phyloP scores from a whole-genome alignment of 371 early-diverging fungal genomes.

The Apophysomyces elegans region DNA sequence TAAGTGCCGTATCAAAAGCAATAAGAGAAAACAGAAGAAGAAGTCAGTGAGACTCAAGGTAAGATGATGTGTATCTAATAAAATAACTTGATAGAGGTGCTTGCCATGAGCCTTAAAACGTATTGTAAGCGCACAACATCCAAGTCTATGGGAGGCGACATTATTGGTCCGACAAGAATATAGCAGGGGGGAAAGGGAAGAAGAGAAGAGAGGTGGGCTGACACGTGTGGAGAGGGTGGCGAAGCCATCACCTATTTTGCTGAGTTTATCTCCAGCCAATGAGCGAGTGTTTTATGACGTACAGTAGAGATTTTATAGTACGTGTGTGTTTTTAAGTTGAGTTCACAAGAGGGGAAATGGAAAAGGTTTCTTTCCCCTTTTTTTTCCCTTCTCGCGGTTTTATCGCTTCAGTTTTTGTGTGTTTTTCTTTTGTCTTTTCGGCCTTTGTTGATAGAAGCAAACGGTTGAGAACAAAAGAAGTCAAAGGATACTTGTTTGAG shows the following conservation, averaged over 20 bases:
- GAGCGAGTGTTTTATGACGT: neutral
- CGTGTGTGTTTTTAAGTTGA: conserved; percentile 1
- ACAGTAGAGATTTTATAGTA: conserved; percentile 7
- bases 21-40: no score
- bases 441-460: conserved; percentile 9
- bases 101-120: no score
- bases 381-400: conserved; percentile 4
- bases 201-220: neutral
- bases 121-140: no score
- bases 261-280: neutral
- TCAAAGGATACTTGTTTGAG: neutral
- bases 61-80: no score
- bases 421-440: conserved; percentile 1
- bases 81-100: no score
- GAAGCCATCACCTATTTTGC: conserved; percentile 2
- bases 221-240: conserved; percentile 9
- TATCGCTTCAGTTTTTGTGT: neutral
- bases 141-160: no score
- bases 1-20: no score
- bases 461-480: conserved; percentile 7
- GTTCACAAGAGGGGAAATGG: conserved; percentile 1
- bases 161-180: no score
- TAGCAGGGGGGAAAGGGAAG: no score
- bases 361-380: neutral
- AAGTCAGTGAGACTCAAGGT: no score